phyloP scores from a whole-genome alignment of 2,329 filamentous ascomycete species.

The Chaetomium globosum region DNA sequence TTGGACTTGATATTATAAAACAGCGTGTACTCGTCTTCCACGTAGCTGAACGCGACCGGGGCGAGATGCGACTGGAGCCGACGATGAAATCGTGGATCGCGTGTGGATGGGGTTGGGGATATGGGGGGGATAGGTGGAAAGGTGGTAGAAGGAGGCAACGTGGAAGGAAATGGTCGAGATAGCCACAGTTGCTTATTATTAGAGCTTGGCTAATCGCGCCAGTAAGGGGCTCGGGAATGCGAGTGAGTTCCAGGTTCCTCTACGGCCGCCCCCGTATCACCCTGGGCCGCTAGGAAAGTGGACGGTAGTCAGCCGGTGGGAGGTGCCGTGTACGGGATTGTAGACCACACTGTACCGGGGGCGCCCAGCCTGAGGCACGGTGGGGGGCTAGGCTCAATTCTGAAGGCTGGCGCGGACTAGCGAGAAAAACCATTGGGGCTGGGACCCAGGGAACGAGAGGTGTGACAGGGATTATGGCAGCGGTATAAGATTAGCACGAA shows the following conservation, averaged over 20 bases:
- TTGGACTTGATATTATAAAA: not conserved
- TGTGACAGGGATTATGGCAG: slow-evolving; percentile 30
- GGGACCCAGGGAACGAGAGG: slow-evolving; percentile 12
- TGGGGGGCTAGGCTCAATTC: slow-evolving; percentile 24
- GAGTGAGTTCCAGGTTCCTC: slow-evolving; percentile 15
- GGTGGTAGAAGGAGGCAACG: not conserved
- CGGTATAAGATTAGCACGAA: slow-evolving; percentile 30
- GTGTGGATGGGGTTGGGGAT: not conserved
- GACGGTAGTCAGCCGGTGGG: slow-evolving; percentile 7
- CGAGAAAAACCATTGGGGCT: slow-evolving; percentile 25
- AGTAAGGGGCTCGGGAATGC: slow-evolving; percentile 13
- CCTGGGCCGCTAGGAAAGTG: slow-evolving; percentile 13
- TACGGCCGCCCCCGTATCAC: slow-evolving; percentile 13
- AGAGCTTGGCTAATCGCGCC: slow-evolving; percentile 21
- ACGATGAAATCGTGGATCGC: not conserved
- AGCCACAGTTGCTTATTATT: slow-evolving; percentile 25
- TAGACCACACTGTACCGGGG: slow-evolving; percentile 17
- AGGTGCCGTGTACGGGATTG: not conserved
- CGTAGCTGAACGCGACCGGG: not conserved
- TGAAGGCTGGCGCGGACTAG: slow-evolving; percentile 31
- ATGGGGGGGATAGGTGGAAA: not conserved
- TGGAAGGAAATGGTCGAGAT: slow-evolving; percentile 6
- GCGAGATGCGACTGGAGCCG: not conserved
- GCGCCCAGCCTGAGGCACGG: slow-evolving; percentile 15
- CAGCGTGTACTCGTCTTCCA: not conserved